phyloP scores from a whole-genome alignment of 2,329 filamentous ascomycete species.

The Emmonsiellopsis sp. region DNA sequence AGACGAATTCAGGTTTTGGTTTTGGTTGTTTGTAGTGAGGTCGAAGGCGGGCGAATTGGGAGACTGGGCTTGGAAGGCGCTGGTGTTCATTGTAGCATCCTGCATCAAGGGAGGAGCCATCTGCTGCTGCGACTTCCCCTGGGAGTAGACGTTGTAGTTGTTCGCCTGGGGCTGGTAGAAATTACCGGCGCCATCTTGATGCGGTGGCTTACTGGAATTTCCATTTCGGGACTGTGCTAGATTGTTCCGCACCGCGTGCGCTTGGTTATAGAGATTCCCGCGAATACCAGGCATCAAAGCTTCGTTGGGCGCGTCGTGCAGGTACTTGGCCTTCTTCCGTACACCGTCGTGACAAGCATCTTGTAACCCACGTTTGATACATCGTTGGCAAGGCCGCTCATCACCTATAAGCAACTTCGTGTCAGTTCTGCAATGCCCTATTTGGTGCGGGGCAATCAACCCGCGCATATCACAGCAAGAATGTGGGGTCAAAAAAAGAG shows the following conservation, averaged over 20 bases:
- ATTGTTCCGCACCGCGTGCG: slow-evolving; percentile 26
- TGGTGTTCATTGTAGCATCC: slow-evolving; percentile 33
- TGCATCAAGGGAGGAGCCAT: slow-evolving; percentile 38
- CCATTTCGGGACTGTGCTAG: slow-evolving; percentile 22
- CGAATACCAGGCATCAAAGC: slow-evolving; percentile 79
- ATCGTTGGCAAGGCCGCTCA: slow-evolving; percentile 86
- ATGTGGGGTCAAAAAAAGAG: neutral
- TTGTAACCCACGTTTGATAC: slow-evolving; percentile 85
- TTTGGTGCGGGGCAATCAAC: too few species aligned
- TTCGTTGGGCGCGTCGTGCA: slow-evolving; percentile 88
- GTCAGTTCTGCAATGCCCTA: slow-evolving; percentile 16
- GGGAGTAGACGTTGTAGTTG: slow-evolving; percentile 32
- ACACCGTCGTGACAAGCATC: slow-evolving; percentile 93
- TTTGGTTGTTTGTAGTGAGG: slow-evolving; percentile 38
- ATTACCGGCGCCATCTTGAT: slow-evolving; percentile 28
- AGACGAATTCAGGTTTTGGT: slow-evolving; percentile 25
- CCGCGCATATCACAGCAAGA: neutral
- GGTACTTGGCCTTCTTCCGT: slow-evolving; percentile 97
- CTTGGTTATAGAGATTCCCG: slow-evolving; percentile 51
- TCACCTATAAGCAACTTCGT: slow-evolving; percentile 56
- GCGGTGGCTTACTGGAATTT: slow-evolving; percentile 27
- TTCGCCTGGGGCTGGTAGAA: slow-evolving; percentile 35
- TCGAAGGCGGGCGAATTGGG: slow-evolving; percentile 65
- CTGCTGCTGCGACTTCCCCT: slow-evolving; percentile 28
- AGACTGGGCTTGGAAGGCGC: slow-evolving; percentile 59